phyloP scores from a whole-genome alignment of 2,329 filamentous ascomycete species.

The Xylaria sp. region DNA sequence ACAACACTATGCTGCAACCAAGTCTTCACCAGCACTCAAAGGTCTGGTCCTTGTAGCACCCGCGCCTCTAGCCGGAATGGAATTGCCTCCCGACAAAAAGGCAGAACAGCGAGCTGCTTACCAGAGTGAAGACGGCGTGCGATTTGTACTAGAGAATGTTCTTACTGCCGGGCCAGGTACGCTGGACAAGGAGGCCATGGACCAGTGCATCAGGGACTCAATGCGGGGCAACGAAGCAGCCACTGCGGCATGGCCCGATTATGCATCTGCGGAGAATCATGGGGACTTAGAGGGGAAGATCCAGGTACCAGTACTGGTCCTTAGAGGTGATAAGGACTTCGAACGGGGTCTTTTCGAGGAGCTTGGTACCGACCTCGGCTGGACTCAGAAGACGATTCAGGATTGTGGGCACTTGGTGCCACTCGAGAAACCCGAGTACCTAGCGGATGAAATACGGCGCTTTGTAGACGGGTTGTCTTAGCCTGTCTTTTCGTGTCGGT shows the following conservation, averaged over 20 bases:
- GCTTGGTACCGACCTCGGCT: slow-evolving; percentile 3
- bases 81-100: slow-evolving; percentile 4
- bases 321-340: slow-evolving; percentile 16
- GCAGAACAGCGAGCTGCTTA: slow-evolving; percentile 16
- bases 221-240: slow-evolving; percentile 20
- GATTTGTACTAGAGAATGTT: slow-evolving; percentile 12
- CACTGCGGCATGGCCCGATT: slow-evolving; percentile 16
- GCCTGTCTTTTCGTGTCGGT: no score
- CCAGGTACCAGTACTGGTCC: slow-evolving; percentile 10
- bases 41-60: slow-evolving; percentile 12
- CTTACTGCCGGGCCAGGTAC: slow-evolving; percentile 11
- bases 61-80: slow-evolving; percentile 7
- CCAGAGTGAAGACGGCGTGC: slow-evolving; percentile 13
- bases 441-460: neutral
- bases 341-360: slow-evolving; percentile 5
- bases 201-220: slow-evolving; percentile 14
- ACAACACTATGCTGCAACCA: slow-evolving; percentile 22
- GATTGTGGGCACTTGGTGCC: slow-evolving; percentile 23
- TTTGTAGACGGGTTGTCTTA: neutral
- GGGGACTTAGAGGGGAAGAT: slow-evolving; percentile 3
- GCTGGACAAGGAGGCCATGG: neutral
- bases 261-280: slow-evolving; percentile 3
- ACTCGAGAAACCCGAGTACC: slow-evolving; percentile 4
- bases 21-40: slow-evolving; percentile 9
- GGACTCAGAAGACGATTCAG: slow-evolving; percentile 7